Evolutionary conservation across 2,329 filamentous ascomycete genomes (phyloP), one percentile per base, ranked within the genome.

Genomic region (Neurospora sp.): DNA sequence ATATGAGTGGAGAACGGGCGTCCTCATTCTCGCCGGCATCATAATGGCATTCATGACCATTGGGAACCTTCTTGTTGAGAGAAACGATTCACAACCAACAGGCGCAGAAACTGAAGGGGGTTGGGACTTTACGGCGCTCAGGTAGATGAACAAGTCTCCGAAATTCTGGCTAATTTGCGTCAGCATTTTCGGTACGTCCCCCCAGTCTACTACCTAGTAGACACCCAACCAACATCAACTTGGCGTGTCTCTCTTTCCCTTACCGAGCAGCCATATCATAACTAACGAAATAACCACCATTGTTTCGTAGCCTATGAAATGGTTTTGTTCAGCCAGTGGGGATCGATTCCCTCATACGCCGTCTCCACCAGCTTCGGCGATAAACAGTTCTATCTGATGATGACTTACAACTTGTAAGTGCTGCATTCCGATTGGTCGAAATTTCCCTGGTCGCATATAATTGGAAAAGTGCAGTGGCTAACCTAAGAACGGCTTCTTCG

Each of bases 341-440:
- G 75, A 17, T 75, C 76, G n/a, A 72, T 78, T 67, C 77, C 76
- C 4, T 73, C 72, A 12, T 78, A 76, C 71, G 75, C 76, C 40
- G 74, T 75, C 12, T 69, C 71, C 8, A 72, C 71, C 28, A 69
- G 72, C 36, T 70, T 76, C 41, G 76, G 74, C 1, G 69, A 69
- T 33, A 69, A 76, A 37, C 73, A 76, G 67, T 77, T 77, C 67
- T 76, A 75, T 40, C 70, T 78, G 23, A 76, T 77, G 70, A 74
- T 77, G 72, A 74, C 74, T 62, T 77, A 78, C 72, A 78, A 77
- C 70, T 67, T 79, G 76, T 77, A 71, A 75, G 74, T 62, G 15
- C 52, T 62, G 28, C 52, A 62, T 74, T n/a, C 17, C 46, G 66
- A 6, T 23, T 65, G 23, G 39, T 46, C 23, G 28, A 46, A 40